Evolutionary conservation across 106 monocot species (phyloP), one percentile per base, ranked within the genome.

Genomic region (Amphibolis antarctica): DNA sequence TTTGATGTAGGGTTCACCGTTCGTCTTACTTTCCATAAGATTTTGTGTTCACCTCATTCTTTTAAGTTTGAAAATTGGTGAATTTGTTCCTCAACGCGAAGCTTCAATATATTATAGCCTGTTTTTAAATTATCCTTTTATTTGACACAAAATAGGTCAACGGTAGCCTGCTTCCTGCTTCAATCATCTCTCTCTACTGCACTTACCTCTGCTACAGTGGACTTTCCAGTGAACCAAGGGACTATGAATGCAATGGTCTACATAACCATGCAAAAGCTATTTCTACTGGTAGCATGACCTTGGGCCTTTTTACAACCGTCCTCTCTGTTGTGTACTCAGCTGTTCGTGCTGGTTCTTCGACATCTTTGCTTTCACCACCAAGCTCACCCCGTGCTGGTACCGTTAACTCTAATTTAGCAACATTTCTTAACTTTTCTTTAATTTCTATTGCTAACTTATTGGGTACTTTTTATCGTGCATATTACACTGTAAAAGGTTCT

Each of bases 301-400:
- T 99, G 22, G 98, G 91, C 14, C 65, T 99, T 62, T 47, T 87
- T 12, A 99, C 87, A n/a, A 99, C 98, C 42, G 81, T 99, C 50
- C 85, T 99, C 44, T 88, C 91, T 28, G 85, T 99, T 45, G 88
- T 99, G 29, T 99, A 99, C 63, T 99, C 91, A 65, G 98, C 91
- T n/a, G 91, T 99, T 43, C 86, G 98, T 52, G 98, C 98, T 51
- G 98, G 98, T 46, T 99, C 98, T 69, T 99, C 98, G 9, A 91
- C 87, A 28, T 74, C 88, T 52, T 63, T 99, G 23, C 69, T 99
- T 64, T 91, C 98, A 4, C 79, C 84, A 0, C 84, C 98, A 12
- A 71, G 70, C 61, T 99, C 98, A 48, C 91, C 98, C 10, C 82
- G 82, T 55, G 78, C 84, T 47, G 72, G 96, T 93, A 49, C 25